Conservation (phyloP, 2,329 filamentous ascomycete genomes). For the Hymenoscyphus albidus region DNA sequence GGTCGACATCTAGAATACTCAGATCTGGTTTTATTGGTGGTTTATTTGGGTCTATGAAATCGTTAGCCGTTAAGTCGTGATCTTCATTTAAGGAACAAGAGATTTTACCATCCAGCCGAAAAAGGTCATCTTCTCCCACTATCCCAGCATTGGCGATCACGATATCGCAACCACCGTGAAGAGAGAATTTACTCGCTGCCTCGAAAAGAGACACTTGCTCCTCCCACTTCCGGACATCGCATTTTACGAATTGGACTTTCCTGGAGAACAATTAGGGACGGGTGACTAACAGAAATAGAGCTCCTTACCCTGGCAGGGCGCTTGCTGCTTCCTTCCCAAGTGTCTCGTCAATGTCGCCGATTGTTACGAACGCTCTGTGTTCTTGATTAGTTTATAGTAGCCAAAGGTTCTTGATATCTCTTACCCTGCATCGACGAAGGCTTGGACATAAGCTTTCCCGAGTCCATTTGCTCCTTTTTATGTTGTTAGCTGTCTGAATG, state of each 20-base stretch:
- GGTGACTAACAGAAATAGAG: neutral
- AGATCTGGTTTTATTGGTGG: conserved; percentile 39
- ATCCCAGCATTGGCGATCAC: conserved; percentile 49
- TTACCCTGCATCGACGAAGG: conserved; percentile 29
- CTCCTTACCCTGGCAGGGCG: neutral
- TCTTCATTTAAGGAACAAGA: neutral
- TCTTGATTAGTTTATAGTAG: conserved; percentile 16
- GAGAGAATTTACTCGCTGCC: conserved; percentile 37
- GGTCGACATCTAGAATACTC: conserved; percentile 41
- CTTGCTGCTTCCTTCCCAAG: conserved; percentile 31
- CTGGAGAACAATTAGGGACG: neutral
- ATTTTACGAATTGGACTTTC: conserved; percentile 38
- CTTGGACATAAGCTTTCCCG: conserved; percentile 37
- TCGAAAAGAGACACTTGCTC: conserved; percentile 42
- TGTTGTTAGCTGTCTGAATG: neutral
- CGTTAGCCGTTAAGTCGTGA: neutral
- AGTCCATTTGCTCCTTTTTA: conserved; percentile 35
- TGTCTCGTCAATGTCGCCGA: conserved; percentile 38
- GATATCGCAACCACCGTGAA: conserved; percentile 40
- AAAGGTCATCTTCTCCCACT: conserved; percentile 38
- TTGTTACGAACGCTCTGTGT: conserved; percentile 39
- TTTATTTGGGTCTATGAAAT: neutral
- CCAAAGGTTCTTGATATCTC: conserved; percentile 7
- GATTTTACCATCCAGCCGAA: conserved; percentile 37
- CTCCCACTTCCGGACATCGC: conserved; percentile 43